Evolutionary conservation across 2,329 filamentous ascomycete genomes (phyloP).

Genomic region (Claviceps purpurea): DNA sequence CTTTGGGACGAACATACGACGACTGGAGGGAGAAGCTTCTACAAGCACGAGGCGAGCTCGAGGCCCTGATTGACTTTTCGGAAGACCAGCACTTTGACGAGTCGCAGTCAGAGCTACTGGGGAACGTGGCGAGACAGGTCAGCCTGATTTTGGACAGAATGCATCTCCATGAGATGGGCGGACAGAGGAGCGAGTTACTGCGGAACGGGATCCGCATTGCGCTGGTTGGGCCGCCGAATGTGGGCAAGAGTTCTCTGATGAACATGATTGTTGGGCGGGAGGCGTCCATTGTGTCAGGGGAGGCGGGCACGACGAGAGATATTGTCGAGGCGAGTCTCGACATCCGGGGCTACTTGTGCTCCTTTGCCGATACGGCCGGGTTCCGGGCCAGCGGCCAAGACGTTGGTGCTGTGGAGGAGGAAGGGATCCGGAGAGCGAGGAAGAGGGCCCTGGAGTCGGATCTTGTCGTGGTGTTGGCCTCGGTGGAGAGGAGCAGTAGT

Average conservation of each 20-base stretch:
- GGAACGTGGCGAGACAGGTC: conserved; percentile 55
- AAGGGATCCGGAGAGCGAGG: conserved; percentile 81
- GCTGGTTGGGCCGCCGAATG: conserved; percentile 82
- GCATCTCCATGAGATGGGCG: conserved; percentile 57
- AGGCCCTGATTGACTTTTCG: conserved; percentile 92
- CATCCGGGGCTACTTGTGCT: conserved; percentile 77
- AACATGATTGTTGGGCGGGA: conserved; percentile 84
- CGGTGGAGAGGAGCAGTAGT: conserved; percentile 41
- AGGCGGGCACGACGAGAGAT: conserved; percentile 88
- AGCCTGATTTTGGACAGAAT: conserved; percentile 48
- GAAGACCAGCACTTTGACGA: conserved; percentile 98
- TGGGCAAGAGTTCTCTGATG: conserved; percentile 86
- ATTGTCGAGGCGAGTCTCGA: conserved; percentile 87
- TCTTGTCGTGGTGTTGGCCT: conserved; percentile 68
- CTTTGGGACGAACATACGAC: conserved; percentile 66
- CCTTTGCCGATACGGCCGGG: conserved; percentile 91
- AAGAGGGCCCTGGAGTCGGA: conserved; percentile 72
- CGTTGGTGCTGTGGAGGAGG: conserved; percentile 68
- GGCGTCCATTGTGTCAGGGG: conserved; percentile 85
- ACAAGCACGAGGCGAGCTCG: conserved; percentile 75
- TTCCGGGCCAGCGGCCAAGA: conserved; percentile 41
- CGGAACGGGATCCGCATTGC: conserved; percentile 76
- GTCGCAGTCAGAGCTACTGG: conserved; percentile 57
- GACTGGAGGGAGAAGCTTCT: conserved; percentile 65
- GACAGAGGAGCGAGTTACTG: conserved; percentile 69